Base-by-base conservation (phyloP, 129 eudicot species). In the Mikania micrantha region DNA sequence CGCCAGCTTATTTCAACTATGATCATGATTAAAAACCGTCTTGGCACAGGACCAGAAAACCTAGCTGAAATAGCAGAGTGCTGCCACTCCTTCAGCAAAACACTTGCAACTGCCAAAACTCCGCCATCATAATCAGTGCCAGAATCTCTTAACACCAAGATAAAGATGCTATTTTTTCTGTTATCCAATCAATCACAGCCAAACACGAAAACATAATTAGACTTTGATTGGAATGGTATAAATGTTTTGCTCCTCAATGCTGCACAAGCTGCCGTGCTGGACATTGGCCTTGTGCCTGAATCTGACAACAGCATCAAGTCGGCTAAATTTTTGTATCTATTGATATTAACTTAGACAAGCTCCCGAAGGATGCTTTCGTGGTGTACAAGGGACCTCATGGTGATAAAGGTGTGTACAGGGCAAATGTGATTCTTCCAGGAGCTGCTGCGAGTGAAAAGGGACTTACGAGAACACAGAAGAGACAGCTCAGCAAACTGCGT, bases 321-420 rank as follows among this genome's bases (percentile, higher is more conserved):
- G 0, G 91, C 98, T 2, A 93, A 93, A 28, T 82, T 93, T 28
- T 32, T 84, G 62, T 93, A 93, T 70, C 50, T 93, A 36, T 88
- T 93, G 98, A 93, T 56, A 83, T 78, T 25, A 74, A 76, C 72
- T 73, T 93, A 72, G 95, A 89, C 20, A 86, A 82, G 56, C 76
- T 89, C 22, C 88, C 96, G 1, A 83, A 80, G 25, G 98, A 93
- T 57, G 96, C 98, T 10, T 93, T 93, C 48, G 98, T 93, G n/a
- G 95, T 93, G 29, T 93, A 93, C 60, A 96, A 93, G 74, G 98
- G 98, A 1, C 98, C 89, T 77, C 98, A 93, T 67, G 98, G 98
- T 5, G 98, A 93, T 54, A 76, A 72, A 20, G 81, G 96, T 19
- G 98, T 93, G 15, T 93, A 93, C 54, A 82, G 96, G 49, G 98